Conservation (phyloP, 1,284 basidiomycete genomes). For the Cutaneotrichosporon cavernicola region DNA sequence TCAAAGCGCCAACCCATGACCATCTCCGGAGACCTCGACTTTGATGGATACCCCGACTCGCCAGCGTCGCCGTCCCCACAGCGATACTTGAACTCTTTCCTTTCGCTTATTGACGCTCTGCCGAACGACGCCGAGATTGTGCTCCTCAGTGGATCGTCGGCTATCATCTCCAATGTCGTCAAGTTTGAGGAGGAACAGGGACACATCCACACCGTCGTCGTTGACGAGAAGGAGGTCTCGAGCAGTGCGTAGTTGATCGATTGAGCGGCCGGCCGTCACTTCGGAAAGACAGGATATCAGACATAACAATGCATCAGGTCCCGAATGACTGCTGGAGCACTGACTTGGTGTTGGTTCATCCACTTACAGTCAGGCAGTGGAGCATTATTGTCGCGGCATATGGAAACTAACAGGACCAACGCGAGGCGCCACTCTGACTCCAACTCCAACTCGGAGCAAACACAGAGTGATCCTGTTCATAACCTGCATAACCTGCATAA, state of each 20-base stretch:
- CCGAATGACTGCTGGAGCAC: too few species aligned
- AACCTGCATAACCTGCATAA: too few species aligned
- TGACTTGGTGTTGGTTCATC: too few species aligned
- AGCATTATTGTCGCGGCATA: too few species aligned
- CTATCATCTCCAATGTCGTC: slow-evolving; percentile 14
- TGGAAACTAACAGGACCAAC: too few species aligned
- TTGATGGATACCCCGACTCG: slow-evolving; percentile 22
- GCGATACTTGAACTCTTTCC: slow-evolving; percentile 22
- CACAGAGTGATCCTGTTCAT: too few species aligned
- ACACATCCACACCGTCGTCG: slow-evolving; percentile 16
- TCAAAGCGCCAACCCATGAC: slow-evolving; percentile 17
- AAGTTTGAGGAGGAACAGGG: slow-evolving; percentile 19
- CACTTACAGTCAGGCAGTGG: too few species aligned
- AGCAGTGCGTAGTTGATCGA: background rate
- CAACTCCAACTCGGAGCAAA: too few species aligned
- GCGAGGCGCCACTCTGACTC: too few species aligned
- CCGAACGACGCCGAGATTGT: slow-evolving; percentile 15
- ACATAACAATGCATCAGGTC: too few species aligned
- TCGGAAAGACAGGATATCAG: too few species aligned
- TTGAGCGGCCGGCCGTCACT: too few species aligned
- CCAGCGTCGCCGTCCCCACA: slow-evolving; percentile 17
- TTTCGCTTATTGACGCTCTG: slow-evolving; percentile 20
- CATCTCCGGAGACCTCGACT: slow-evolving; percentile 18
- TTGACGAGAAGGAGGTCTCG: slow-evolving; percentile 6
- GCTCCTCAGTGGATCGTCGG: slow-evolving; percentile 13